Evolutionary conservation across 192 early-diverging fungal species (phyloP).

Genomic region (Entophlyctis luteolus): DNA sequence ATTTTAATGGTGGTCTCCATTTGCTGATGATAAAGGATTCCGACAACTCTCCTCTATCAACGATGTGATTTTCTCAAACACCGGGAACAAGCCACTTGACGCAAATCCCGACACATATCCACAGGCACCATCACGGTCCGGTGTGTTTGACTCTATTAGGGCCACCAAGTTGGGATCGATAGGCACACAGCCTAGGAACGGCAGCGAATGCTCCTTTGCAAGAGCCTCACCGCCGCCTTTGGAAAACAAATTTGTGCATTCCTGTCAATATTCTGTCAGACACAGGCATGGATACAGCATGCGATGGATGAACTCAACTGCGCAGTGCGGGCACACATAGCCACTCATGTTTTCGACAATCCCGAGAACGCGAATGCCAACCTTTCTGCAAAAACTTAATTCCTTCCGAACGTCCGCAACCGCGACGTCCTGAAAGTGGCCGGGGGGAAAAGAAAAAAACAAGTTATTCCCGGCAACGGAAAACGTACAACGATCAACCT

Average conservation of each 20-base stretch:
- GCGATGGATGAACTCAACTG: constrained; percentile 30
- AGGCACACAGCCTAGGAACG: constrained; percentile 47
- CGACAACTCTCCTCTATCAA: not conserved
- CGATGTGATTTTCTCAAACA: not conserved
- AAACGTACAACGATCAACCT: constrained; percentile 38
- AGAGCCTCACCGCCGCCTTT: constrained; percentile 51
- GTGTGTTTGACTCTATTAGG: constrained; percentile 40
- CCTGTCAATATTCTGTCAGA: constrained; percentile 19
- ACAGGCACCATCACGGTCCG: not conserved
- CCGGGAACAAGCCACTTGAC: constrained; percentile 1
- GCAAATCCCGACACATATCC: constrained; percentile 15
- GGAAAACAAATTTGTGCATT: constrained; percentile 50
- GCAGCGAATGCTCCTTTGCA: constrained; percentile 34
- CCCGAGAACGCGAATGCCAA: constrained; percentile 82
- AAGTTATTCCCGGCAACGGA: not conserved
- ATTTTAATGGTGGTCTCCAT: too few species aligned
- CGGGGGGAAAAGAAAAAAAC: not conserved
- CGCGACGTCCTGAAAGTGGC: constrained; percentile 31
- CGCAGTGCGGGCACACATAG: constrained; percentile 89
- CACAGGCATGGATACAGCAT: not conserved
- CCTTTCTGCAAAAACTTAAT: constrained; percentile 91
- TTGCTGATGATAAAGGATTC: not conserved
- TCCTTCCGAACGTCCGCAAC: constrained; percentile 92
- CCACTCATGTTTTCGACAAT: constrained; percentile 98
- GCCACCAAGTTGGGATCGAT: constrained; percentile 48